phyloP scores from a whole-genome alignment of 75 land plant species.

The Isoetes taiwanensis region DNA sequence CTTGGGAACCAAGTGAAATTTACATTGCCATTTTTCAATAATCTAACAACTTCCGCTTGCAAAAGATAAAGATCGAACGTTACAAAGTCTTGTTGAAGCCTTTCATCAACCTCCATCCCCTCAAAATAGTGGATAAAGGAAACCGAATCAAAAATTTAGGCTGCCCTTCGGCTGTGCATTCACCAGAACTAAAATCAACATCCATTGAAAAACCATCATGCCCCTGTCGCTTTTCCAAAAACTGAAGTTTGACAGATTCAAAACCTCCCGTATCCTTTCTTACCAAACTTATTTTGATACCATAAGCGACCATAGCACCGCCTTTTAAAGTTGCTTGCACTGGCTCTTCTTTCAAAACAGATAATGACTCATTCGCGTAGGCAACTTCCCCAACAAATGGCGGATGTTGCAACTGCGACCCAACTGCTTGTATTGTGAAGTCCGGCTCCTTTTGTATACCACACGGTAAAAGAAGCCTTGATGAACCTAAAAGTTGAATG shows the following conservation, averaged over 20 bases:
- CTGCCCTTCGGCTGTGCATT: neutral
- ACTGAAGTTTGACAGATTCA: neutral
- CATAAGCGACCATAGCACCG: neutral
- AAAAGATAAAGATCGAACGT: neutral
- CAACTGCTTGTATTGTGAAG: neutral
- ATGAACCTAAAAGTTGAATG: neutral
- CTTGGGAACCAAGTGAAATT: neutral
- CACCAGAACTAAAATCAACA: neutral
- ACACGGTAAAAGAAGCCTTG: neutral
- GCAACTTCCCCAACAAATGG: neutral
- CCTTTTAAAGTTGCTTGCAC: neutral
- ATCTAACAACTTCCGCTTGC: neutral
- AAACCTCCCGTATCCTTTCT: neutral
- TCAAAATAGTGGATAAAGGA: neutral
- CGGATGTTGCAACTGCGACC: neutral
- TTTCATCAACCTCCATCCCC: neutral
- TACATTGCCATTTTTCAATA: neutral
- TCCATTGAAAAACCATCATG: neutral
- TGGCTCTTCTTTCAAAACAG: neutral
- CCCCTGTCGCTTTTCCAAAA: neutral
- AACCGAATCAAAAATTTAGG: neutral
- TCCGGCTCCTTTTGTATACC: neutral
- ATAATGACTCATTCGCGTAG: neutral
- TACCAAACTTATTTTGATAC: neutral
- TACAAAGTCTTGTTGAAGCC: neutral